Evolutionary conservation across 2,329 filamentous ascomycete genomes (phyloP).

Genomic region (Monosporascus cannonballus): DNA sequence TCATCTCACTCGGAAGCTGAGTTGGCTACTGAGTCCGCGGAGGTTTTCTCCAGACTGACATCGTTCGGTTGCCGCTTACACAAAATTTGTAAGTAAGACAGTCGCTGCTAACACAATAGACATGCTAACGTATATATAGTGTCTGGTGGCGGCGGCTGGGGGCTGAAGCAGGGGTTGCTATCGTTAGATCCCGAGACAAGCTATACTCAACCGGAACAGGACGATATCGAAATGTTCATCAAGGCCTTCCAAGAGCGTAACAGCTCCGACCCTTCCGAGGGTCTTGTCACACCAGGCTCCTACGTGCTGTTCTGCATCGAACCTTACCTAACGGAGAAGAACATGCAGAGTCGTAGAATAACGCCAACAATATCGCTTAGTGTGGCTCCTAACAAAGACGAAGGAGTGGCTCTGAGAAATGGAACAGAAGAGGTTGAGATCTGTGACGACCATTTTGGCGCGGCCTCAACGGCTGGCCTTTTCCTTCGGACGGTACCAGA

Average conservation of each 20-base stretch:
- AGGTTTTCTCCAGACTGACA: slow-evolving; percentile 29
- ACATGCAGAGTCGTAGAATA: slow-evolving; percentile 7
- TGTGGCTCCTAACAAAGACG: slow-evolving; percentile 15
- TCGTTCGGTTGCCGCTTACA: slow-evolving; percentile 40
- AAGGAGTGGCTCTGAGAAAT: slow-evolving; percentile 8
- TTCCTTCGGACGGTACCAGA: slow-evolving; percentile 32
- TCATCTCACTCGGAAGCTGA: slow-evolving; percentile 18
- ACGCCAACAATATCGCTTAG: slow-evolving; percentile 13
- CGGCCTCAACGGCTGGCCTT: slow-evolving; percentile 54
- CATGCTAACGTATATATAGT: slow-evolving; percentile 37
- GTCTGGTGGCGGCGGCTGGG: slow-evolving; percentile 82
- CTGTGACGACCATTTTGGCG: slow-evolving; percentile 49
- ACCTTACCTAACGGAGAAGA: slow-evolving; percentile 15
- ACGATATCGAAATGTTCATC: slow-evolving; percentile 49
- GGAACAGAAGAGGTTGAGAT: slow-evolving; percentile 20
- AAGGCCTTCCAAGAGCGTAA: slow-evolving; percentile 36
- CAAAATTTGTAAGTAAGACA: slow-evolving; percentile 34
- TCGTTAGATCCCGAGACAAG: slow-evolving; percentile 67
- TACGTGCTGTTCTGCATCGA: slow-evolving; percentile 60
- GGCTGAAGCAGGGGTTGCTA: slow-evolving; percentile 69
- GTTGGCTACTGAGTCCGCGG: slow-evolving; percentile 18
- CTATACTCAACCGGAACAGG: slow-evolving; percentile 43
- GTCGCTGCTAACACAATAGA: slow-evolving; percentile 10
- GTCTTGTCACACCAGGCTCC: slow-evolving; percentile 57
- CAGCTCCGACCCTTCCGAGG: slow-evolving; percentile 33